Conservation (phyloP, 139 green algal species). For the Tetraselmis chui region DNA sequence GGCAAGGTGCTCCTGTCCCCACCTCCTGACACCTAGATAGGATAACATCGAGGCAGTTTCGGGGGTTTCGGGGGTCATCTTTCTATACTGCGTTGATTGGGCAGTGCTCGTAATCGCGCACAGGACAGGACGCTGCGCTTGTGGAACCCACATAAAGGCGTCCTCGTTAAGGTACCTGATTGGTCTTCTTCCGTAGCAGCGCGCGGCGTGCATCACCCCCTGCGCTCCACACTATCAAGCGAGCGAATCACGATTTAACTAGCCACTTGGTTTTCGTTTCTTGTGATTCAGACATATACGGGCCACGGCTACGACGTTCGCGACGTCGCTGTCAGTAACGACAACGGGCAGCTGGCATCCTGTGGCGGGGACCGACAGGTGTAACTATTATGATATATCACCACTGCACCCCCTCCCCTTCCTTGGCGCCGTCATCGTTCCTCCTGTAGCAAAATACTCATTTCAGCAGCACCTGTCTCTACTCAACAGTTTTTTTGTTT, state of each 20-base stretch:
- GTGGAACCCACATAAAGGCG: constrained; percentile 77
- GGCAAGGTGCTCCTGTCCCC: constrained; percentile 55
- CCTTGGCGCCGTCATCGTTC: no score
- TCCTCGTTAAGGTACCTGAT: constrained; percentile 69
- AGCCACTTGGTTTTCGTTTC: neutral
- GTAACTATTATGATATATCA: no score
- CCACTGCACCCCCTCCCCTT: no score
- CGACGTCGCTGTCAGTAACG: constrained; percentile 47
- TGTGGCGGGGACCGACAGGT: constrained; percentile 78
- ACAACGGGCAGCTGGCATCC: constrained; percentile 87
- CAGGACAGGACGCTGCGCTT: constrained; percentile 78
- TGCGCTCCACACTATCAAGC: neutral
- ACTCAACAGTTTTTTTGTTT: no score
- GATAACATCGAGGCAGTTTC: neutral
- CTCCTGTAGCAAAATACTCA: no score
- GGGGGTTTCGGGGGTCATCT: neutral
- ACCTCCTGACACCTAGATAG: neutral
- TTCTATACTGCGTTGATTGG: no score
- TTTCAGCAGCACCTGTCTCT: no score
- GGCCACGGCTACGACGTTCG: constrained; percentile 87
- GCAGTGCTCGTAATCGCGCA: neutral
- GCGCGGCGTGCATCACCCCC: neutral
- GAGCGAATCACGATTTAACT: neutral
- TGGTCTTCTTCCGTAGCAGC: no score
- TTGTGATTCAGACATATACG: neutral